Percentiles rank a stretch among this genome's conserved stretches.
phyloP scores from a whole-genome alignment of 2,329 filamentous ascomycete genomes.

The Arthrocladium fulminans region DNA sequence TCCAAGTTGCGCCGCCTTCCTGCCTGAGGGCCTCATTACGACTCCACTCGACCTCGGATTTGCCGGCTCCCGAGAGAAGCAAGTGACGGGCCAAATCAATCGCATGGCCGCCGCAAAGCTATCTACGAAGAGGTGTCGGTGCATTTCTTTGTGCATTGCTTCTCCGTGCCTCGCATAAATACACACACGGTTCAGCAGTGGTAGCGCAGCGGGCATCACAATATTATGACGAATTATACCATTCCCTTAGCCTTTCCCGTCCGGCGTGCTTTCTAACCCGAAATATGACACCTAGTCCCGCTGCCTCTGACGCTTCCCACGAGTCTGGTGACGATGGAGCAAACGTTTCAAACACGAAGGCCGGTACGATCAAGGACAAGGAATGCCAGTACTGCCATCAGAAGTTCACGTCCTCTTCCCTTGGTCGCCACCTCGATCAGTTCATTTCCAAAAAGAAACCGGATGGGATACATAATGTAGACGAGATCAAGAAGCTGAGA shows the following conservation, averaged over 20 bases:
- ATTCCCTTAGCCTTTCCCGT: background rate
- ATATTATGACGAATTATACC: background rate
- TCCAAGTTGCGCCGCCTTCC: background rate
- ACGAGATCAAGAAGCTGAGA: slow-evolving; percentile 74
- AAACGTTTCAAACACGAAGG: slow-evolving; percentile 10
- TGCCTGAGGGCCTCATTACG: background rate
- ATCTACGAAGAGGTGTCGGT: too few species aligned
- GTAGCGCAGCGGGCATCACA: background rate
- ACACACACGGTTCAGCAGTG: background rate
- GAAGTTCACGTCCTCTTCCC: slow-evolving; percentile 83
- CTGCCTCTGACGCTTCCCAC: slow-evolving; percentile 16
- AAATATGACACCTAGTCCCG: slow-evolving; percentile 13
- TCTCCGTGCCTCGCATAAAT: background rate
- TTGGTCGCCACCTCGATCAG: slow-evolving; percentile 86
- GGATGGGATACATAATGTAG: slow-evolving; percentile 83
- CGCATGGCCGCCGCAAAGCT: background rate
- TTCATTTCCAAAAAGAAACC: slow-evolving; percentile 93
- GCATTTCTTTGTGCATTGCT: too few species aligned
- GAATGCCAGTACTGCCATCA: slow-evolving; percentile 81
- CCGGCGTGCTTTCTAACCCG: background rate
- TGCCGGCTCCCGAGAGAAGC: background rate
- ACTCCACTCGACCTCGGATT: background rate
- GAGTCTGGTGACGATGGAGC: slow-evolving; percentile 16
- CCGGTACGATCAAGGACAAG: slow-evolving; percentile 64
- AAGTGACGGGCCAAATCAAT: too few species aligned